phyloP scores from a whole-genome alignment of 140 eudicot species.

The Oenanthe javanica region DNA sequence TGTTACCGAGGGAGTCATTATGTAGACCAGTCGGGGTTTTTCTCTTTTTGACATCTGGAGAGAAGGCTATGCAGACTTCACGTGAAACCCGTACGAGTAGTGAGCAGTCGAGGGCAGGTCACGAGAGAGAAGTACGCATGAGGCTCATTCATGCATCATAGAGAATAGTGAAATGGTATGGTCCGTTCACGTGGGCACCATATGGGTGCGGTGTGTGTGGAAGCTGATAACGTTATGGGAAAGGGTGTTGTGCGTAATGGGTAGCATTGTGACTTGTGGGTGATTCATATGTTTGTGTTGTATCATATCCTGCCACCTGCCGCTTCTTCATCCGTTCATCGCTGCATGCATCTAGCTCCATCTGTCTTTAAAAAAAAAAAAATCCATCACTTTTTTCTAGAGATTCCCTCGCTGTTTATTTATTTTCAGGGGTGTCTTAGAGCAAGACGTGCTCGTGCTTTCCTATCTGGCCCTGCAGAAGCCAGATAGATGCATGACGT shows the following conservation, averaged over 20 bases:
- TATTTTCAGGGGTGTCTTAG: no score
- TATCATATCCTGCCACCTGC: neutral
- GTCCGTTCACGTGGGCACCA: neutral
- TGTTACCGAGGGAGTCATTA: no score
- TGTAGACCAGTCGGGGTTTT: neutral
- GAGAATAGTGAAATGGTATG: neutral
- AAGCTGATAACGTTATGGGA: neutral
- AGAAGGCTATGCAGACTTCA: neutral
- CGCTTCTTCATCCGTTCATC: neutral
- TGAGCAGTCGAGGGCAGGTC: neutral
- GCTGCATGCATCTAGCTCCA: no score
- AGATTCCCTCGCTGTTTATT: no score
- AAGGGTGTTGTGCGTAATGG: neutral
- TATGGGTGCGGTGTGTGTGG: neutral
- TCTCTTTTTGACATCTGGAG: neutral
- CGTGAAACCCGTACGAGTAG: neutral
- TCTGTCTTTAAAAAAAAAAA: no score
- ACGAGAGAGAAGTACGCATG: neutral
- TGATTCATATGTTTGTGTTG: neutral
- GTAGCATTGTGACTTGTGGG: neutral
- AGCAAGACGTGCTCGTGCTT: no score
- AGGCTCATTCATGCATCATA: no score
- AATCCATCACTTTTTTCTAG: no score
- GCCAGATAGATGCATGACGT: no score
- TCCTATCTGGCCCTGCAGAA: no score